Evolutionary conservation across 2,329 filamentous ascomycete genomes (phyloP).

Genomic region (Ascosphaera apis): DNA sequence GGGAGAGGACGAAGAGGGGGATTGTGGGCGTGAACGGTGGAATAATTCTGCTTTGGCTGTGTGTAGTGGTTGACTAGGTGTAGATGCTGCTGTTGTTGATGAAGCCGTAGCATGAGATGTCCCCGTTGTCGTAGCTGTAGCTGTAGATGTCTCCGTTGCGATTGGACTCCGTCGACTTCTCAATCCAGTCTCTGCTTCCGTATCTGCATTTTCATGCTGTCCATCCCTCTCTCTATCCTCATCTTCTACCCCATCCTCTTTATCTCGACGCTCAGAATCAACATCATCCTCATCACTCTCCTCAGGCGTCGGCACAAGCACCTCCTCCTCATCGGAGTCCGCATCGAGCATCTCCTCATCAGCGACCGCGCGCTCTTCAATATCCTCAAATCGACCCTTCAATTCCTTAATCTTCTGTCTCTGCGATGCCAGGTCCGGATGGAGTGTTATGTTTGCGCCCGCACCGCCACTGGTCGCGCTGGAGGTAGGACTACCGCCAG

Average conservation of each 20-base stretch:
- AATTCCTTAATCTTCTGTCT: constrained; percentile 14
- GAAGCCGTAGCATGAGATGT: constrained; percentile 1
- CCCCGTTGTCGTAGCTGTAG: constrained; percentile 6
- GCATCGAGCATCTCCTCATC: constrained; percentile 6
- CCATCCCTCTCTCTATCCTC: constrained; percentile 5
- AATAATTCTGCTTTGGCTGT: constrained; percentile 2
- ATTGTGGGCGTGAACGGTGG: no score
- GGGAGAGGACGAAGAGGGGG: constrained; percentile 2
- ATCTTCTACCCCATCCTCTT: constrained; percentile 7
- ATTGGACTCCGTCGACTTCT: neutral
- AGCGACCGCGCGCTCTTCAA: constrained; percentile 10
- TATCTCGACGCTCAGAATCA: constrained; percentile 3
- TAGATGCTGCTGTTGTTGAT: neutral
- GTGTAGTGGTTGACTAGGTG: constrained; percentile 10
- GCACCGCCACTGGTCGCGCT: no score
- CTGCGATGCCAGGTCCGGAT: constrained; percentile 18
- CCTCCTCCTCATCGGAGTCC: constrained; percentile 8
- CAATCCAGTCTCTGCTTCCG: constrained; percentile 4
- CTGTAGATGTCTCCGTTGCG: constrained; percentile 2
- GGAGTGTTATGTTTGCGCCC: constrained; percentile 16
- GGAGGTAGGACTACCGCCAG: no score
- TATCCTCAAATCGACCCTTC: constrained; percentile 13
- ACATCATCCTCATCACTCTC: constrained; percentile 6
- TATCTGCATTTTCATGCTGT: constrained; percentile 3
- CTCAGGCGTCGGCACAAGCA: constrained; percentile 11